These are phyloP conservation scores for Brassica juncea DNA, from an alignment of 345 rosid genomes.

Conservation along the genomic window DNA sequence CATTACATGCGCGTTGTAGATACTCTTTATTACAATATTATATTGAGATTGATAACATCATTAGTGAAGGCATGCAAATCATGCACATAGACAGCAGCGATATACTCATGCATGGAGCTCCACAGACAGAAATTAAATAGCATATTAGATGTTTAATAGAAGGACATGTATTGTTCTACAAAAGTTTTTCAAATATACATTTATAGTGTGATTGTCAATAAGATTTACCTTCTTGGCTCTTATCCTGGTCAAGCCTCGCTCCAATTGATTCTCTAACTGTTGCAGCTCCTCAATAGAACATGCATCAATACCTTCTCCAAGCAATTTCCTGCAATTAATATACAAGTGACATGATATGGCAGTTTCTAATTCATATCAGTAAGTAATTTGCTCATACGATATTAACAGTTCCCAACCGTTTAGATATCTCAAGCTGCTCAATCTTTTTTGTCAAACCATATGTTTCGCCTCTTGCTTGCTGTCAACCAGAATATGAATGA, in stretches of 20 bases:
- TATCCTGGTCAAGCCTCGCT: constrained; percentile 66
- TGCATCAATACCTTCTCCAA: constrained; percentile 66
- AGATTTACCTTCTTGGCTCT: constrained; percentile 76
- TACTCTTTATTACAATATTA: constrained; percentile 2
- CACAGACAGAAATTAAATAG: not conserved
- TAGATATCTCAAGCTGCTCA: constrained; percentile 63
- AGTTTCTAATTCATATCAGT: not conserved
- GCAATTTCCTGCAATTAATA: constrained; percentile 51
- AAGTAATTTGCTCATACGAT: not conserved
- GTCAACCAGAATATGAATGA: constrained; percentile 26
- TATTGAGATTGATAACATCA: constrained; percentile 6
- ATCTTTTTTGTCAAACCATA: constrained; percentile 56
- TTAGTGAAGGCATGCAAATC: constrained; percentile 13
- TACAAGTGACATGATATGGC: not conserved
- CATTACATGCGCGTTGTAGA: not conserved
- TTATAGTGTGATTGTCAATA: constrained; percentile 20
- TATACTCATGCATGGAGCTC: not conserved
- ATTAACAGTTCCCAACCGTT: constrained; percentile 44
- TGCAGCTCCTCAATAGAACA: constrained; percentile 69
- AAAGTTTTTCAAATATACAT: constrained; percentile 31
- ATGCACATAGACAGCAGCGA: not conserved
- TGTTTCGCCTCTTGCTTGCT: constrained; percentile 49
- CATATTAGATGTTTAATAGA: not conserved
- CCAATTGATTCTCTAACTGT: constrained; percentile 73
- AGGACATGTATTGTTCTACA: not conserved